Base-by-base conservation (phyloP, 202 grass and related monocot species). In the Digitaria exilis region DNA sequence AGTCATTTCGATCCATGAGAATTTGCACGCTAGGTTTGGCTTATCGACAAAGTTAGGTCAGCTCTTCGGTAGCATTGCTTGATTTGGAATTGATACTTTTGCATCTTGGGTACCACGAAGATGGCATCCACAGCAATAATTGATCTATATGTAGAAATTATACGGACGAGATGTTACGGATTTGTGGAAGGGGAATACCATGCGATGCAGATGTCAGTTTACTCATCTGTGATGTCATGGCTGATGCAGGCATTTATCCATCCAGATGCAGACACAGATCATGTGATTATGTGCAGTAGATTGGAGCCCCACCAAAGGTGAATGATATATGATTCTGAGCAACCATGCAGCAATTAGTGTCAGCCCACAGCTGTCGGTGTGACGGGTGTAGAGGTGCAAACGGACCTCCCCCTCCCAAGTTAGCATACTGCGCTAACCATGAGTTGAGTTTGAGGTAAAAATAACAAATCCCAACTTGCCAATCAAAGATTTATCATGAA, bases 21-120 rank as follows among this genome's bases (percentile, higher is more conserved):
- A 45, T 11, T 11, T 17, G 25, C 69, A 70, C 10, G 19, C 0
- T 30, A 57, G 5, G 50, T 71, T 31, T 70, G 22, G 19, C 55
- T 60, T 59, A 26, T 32, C 41, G 4, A 70, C 10, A 21, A 70
- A 44, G 37, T 4, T 70, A 58, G 50, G 22, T 32, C 22, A 51
- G 50, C 35, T 54, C 5, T 22, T 73, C 9, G 29, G 46, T 7
- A 1, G 16, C 58, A 29, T 16, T 34, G 25, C 1, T 49, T 39
- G 30, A 35, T 17, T 82, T 49, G 55, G 56, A 63, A n/a, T n/a
- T 17, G 56, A 39, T 18, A 82, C 66, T 51, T 66, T 41, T 80
- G 19, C 3, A 50, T 72, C 39, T 69, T 49, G 29, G 11, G 17
- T 24, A 2, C 7, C 78, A 30, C 12, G 4, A 61, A 61, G 58